Percentiles rank a stretch among this genome's conserved stretches.
These are phyloP conservation scores for Daldinia caldariorum DNA, from an alignment of 495 filamentous ascomycete species.

Conservation along the genomic window DNA sequence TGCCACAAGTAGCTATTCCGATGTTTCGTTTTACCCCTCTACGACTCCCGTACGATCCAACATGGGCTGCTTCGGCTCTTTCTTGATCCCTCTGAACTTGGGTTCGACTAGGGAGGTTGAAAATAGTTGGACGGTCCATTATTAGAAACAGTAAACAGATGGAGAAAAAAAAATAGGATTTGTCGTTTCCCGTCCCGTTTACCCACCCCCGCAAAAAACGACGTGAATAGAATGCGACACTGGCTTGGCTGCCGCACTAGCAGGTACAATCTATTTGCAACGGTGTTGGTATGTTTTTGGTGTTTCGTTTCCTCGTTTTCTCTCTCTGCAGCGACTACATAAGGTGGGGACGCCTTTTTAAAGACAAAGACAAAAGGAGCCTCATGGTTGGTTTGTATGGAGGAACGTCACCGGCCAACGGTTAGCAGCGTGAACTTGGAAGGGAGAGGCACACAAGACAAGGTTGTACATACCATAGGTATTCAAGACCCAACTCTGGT, in stretches of 20 bases:
- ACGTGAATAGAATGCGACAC: conserved; percentile 7
- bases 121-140: conserved; percentile 6
- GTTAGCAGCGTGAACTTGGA: conserved; percentile 2
- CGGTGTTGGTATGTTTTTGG: not conserved
- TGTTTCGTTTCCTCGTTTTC: conserved; percentile 1
- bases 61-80: conserved; percentile 4
- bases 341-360: not conserved
- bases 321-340: not conserved
- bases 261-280: conserved; percentile 26
- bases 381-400: not conserved
- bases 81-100: conserved; percentile 9
- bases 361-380: conserved; percentile 8
- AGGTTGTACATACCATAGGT: not conserved
- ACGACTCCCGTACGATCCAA: not conserved
- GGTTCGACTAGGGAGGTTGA: not conserved
- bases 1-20: not conserved
- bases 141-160: no score
- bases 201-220: conserved; percentile 8
- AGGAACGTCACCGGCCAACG: not conserved
- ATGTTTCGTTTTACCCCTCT: not conserved
- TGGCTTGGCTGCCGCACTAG: not conserved
- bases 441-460: not conserved
- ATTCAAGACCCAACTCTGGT: not conserved
- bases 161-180: no score
- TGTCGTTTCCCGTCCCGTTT: no score